Evolutionary conservation across 139 green algal genomes (phyloP).

Genomic region (Chlorella vulgaris): DNA sequence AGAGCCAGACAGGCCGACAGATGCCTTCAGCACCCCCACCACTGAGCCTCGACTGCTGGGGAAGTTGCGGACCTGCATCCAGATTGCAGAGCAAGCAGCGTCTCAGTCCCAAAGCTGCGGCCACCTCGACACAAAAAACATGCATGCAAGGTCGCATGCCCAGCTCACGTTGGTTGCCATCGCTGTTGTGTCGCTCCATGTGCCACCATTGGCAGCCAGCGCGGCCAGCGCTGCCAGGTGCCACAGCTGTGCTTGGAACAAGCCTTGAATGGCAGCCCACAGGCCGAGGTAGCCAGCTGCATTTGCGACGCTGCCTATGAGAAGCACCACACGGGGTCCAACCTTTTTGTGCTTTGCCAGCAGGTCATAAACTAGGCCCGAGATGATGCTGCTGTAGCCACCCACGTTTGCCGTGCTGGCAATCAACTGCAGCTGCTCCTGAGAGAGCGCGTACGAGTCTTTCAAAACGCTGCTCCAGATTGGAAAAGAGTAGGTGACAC

Average conservation of each 20-base stretch:
- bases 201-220: slow-evolving; percentile 63
- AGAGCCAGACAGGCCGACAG: slow-evolving; percentile 53
- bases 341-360: slow-evolving; percentile 43
- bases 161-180: slow-evolving; percentile 74
- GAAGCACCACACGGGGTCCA: slow-evolving; percentile 34
- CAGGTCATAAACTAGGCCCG: slow-evolving; percentile 49
- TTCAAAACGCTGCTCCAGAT: slow-evolving; percentile 37
- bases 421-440: slow-evolving; percentile 34
- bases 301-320: slow-evolving; percentile 41
- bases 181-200: slow-evolving; percentile 71
- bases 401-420: slow-evolving; percentile 30
- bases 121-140: not conserved
- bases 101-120: too few relatives aligned
- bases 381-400: slow-evolving; percentile 40
- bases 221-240: slow-evolving; percentile 31
- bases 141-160: not conserved
- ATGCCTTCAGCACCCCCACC: slow-evolving; percentile 79
- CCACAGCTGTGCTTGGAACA: slow-evolving; percentile 28
- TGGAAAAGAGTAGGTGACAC: slow-evolving; percentile 38
- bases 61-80: slow-evolving; percentile 81
- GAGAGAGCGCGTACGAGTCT: slow-evolving; percentile 22
- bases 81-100: too few relatives aligned
- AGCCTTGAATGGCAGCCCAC: slow-evolving; percentile 36
- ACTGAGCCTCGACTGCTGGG: slow-evolving; percentile 71
- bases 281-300: slow-evolving; percentile 50